Base-by-base conservation (phyloP, 768 basidiomycete species). In the Ephemerocybe angulata region DNA sequence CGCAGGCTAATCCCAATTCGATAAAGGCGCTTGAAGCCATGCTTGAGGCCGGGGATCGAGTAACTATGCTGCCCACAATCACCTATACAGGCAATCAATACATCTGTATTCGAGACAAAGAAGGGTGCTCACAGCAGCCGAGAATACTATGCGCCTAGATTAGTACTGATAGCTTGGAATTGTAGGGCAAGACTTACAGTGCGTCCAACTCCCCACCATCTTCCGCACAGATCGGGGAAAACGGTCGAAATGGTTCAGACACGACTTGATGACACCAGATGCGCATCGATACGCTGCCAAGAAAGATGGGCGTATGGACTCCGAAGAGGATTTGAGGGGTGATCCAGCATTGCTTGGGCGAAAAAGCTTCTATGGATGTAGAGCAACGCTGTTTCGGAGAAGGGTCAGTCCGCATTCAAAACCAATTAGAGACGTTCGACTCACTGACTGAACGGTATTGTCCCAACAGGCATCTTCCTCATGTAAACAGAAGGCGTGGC, bases 221-320 rank as follows among this genome's bases (percentile, higher is more conserved):
- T 75, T 30, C 78, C 69, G 60, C 80, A 83, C 22, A 88, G 67
- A 27, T 84, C 81, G 2, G 85, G 84, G 47, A 77, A 82, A 82
- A 58, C 80, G 74, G 47, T 83, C 79, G 49, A 75, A 81, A 59
- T 86, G 73, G 53, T 79, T 77, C 29, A 76, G 54, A 53, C 67
- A 72, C 1, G 74, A 71, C 65, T 84, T 86, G 56, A 88, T 83
- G 21, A 82, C 75, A 15, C 82, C 79, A 7, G 85, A 87, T n/a
- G 87, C 86, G 60, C 83, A 85, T 53, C 85, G 76, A 65, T 87
- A 87, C 41, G 85, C 82, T 1, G 87, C 85, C 22, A 88, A 74
- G 67, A 87, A 86, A 1, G 86, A 88, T 0, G 86, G 86, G 87
- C 85, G 57, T 84, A 88, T 1, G 85, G 83, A 62, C 85, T 88